Evolutionary conservation across 768 basidiomycete species (phyloP), one percentile per base, ranked within the genome.

Genomic region (Psilocybe cubensis): DNA sequence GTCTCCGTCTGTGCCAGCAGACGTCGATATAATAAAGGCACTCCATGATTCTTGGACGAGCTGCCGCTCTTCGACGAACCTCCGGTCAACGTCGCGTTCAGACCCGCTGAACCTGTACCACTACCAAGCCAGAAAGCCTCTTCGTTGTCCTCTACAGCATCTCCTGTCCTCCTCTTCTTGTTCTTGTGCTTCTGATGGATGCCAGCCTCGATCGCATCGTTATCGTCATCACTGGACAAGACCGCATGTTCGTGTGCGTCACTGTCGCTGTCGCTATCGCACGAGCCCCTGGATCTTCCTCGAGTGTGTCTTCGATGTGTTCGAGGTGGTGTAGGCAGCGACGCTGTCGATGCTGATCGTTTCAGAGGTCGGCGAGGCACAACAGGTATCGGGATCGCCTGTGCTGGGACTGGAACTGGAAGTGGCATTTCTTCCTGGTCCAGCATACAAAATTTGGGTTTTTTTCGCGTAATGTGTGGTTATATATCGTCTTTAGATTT

Each of bases 271-370:
- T 83, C 79, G 21, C 81, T 82, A 38, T 79, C 78, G 29, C 76
- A 76, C 17, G 79, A 78, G 0, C 71, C 72, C 46, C 76, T 68
- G 20, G 79, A 77, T 6, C 73, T 66, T 35, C 75, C 76, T 54
- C 79, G 71, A 55, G 76, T 79, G 18, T 76, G 77, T 59, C 79
- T 85, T 55, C 81, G 76, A 47, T 73, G 77, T 7, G 86, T 88
- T 25, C 83, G 73, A 0, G 88, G 88, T 20, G 87, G 88, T 0
- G 88, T 89, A 33, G 86, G 87, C 21, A 89, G 76, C 3, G 85
- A 85, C 27, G 81, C 83, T 40, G 83, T 77, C 17, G 87, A 89
- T 23, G 86, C 83, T 17, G 85, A 85, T 20, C 86, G 84, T 70
- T 87, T 87, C 46, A 86, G 73, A 14, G 77, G 73, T 38, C 74